Base-by-base conservation (phyloP, 148 eudicot species). In the Heliosperma pusillum region DNA sequence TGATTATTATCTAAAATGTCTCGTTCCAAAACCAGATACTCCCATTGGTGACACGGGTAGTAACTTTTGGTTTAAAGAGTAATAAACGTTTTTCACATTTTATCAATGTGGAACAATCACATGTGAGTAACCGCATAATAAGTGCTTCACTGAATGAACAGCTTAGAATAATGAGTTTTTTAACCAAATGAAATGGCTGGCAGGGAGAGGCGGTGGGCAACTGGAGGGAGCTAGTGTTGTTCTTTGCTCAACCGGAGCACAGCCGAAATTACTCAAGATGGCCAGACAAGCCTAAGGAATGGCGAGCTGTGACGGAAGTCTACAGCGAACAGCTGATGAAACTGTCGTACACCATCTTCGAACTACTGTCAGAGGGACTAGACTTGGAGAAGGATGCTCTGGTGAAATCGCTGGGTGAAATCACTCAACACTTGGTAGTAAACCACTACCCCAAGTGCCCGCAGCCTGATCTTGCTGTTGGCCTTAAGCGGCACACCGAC, bases 401-500 rank as follows among this genome's bases (percentile, higher is more conserved):
- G 1, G 66, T 82, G 0, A 83, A 89, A 42, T 84, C 97, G 7
- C 83, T 88, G 29, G 88, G 86, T 2, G 91, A 89, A 17, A 79
- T 86, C 75, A 88, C 82, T 57, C 88, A 89, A 27, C 87, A 91
- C 24, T 72, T 91, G 61, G 91, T 89, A 11, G 86, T 89, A 3
- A 89, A 91, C 66, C 86, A 78, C 79, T 91, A 91, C 81, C 97
- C 97, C 11, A 86, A 85, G 76, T 91, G 93, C 74, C 97, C 97
- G 9, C 86, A 83, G 12, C 93, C 97, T 11, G 89, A 91, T 20
- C 85, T 91, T 15, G 86, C 93, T 1, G 77, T 87, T n/a, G 97
- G 97, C 10, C 83, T 89, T 36, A 91, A 91, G 76, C 70, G 93
- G 22, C 93, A 91, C 79, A 89, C 93, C 6, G 97, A 91, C 74